Evolutionary conservation across 2,329 filamentous ascomycete species (phyloP).

Genomic region (Pestalotiopsis sp.): DNA sequence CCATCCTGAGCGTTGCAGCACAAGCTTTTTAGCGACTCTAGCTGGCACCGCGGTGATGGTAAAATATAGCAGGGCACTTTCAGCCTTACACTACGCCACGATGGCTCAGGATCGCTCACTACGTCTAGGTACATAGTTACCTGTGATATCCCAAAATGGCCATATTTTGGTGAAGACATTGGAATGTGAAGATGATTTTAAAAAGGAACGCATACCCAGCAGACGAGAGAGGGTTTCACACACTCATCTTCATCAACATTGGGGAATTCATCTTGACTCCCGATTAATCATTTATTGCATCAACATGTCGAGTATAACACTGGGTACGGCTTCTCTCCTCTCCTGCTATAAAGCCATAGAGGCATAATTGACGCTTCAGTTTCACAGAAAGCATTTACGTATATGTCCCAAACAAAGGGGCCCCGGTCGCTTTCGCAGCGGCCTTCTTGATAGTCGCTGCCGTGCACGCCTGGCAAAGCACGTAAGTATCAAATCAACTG

Average conservation of each 20-base stretch:
- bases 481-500: constrained; percentile 22
- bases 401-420: constrained; percentile 55
- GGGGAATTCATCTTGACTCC: background rate
- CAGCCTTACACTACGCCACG: constrained; percentile 1
- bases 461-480: constrained; percentile 55
- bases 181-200: background rate
- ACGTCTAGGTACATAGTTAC: background rate
- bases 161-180: background rate
- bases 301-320: background rate
- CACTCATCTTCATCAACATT: background rate
- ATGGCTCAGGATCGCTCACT: background rate
- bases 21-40: background rate
- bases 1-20: background rate
- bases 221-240: background rate
- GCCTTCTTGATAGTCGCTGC: constrained; percentile 45
- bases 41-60: too few species aligned
- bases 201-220: background rate
- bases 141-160: background rate
- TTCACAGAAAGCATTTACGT: constrained; percentile 35
- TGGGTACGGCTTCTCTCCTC: background rate
- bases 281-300: background rate
- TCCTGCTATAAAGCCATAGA: background rate
- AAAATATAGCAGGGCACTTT: background rate
- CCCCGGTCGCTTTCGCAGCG: constrained; percentile 53
- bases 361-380: background rate